Percentiles rank a stretch among this genome's conserved stretches.
Conservation (phyloP, 2,329 filamentous ascomycete species). For the Pseudogymnoascus sp. region DNA sequence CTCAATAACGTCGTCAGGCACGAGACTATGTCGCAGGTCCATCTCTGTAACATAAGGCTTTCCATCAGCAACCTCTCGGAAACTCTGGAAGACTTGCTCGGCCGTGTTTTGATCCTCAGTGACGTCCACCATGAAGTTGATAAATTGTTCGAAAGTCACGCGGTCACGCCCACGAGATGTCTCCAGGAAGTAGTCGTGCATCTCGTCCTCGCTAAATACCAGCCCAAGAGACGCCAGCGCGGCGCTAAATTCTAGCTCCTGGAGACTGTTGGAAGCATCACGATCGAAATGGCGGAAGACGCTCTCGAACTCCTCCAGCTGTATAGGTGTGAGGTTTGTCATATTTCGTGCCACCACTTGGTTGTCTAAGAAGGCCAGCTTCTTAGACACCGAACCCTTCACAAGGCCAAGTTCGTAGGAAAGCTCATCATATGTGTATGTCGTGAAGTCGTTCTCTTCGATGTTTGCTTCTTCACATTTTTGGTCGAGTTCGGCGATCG, state of each 20-base stretch:
- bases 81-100: constrained; percentile 96
- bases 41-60: constrained; percentile 99
- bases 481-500: constrained; percentile 77
- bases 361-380: constrained; percentile 93
- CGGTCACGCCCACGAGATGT: constrained; percentile 73
- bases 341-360: constrained; percentile 97
- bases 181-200: constrained; percentile 89
- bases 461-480: constrained; percentile 96
- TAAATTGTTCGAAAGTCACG: constrained; percentile 97
- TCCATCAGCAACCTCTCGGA: constrained; percentile 93
- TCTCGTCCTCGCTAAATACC: constrained; percentile 95
- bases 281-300: constrained; percentile 98
- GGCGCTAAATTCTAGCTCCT: constrained; percentile 92
- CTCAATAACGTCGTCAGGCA: constrained; percentile 95
- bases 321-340: constrained; percentile 97
- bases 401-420: constrained; percentile 90
- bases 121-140: constrained; percentile 98
- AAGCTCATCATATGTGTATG: constrained; percentile 95
- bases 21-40: constrained; percentile 87
- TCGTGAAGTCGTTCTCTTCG: constrained; percentile 99
- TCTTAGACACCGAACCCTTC: constrained; percentile 88
- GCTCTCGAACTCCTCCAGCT: constrained; percentile 96
- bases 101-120: constrained; percentile 98
- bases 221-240: constrained; percentile 90
- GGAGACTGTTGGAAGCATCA: constrained; percentile 80